phyloP scores from a whole-genome alignment of 176 grass and related monocot species.

The Raddia guianensis region DNA sequence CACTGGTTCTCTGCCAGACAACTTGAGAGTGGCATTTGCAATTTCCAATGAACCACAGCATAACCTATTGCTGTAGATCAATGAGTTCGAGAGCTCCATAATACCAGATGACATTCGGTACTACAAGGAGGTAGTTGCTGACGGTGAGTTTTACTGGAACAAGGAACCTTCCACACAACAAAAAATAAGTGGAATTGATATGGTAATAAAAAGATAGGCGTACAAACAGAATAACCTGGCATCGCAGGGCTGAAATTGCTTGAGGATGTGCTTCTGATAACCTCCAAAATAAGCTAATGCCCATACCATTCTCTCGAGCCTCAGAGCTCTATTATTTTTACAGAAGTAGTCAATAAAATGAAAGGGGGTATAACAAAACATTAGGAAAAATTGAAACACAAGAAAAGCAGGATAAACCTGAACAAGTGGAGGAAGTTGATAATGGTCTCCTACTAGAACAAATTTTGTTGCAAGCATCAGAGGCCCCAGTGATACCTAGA shows the following conservation, averaged over 20 bases:
- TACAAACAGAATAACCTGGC: constrained; percentile 65
- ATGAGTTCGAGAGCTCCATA: constrained; percentile 87
- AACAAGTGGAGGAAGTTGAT: constrained; percentile 96
- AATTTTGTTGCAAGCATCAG: constrained; percentile 92
- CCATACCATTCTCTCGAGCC: constrained; percentile 91
- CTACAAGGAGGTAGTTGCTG: constrained; percentile 54
- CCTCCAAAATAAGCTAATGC: constrained; percentile 94
- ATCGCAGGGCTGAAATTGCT: constrained; percentile 88
- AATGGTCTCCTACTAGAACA: constrained; percentile 97
- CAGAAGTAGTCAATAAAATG: constrained; percentile 20
- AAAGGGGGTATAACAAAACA: constrained; percentile 22
- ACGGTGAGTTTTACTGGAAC: constrained; percentile 34
- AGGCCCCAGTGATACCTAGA: constrained; percentile 91
- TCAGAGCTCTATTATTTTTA: constrained; percentile 71
- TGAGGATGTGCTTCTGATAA: constrained; percentile 94
- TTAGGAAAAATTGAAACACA: neutral
- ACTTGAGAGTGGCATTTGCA: constrained; percentile 74
- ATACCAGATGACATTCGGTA: constrained; percentile 97
- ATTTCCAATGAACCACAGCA: constrained; percentile 84
- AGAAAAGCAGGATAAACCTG: constrained; percentile 56
- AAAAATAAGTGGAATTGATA: constrained; percentile 24
- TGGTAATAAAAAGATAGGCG: neutral
- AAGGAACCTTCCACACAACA: constrained; percentile 31
- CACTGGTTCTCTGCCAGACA: constrained; percentile 53
- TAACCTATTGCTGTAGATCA: constrained; percentile 89